Percentiles rank a stretch among this genome's conserved stretches.
phyloP scores from a whole-genome alignment of 2,329 filamentous ascomycete genomes.

The Penicillium rolfsii region DNA sequence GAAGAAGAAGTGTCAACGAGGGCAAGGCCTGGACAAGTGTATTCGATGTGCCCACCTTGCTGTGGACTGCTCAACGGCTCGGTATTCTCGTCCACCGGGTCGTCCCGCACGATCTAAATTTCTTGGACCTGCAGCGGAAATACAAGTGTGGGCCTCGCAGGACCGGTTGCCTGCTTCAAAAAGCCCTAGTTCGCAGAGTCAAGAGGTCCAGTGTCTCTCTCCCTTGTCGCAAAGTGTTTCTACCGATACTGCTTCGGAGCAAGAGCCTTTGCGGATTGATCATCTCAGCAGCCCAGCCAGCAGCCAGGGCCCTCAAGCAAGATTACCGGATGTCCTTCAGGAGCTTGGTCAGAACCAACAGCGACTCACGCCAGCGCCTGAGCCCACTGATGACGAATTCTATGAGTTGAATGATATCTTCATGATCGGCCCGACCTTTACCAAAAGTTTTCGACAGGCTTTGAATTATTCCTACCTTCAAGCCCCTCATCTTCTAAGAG shows the following conservation, averaged over 20 bases:
- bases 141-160: constrained; percentile 9
- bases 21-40: neutral
- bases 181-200: neutral
- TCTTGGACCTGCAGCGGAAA: constrained; percentile 1
- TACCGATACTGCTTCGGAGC: neutral
- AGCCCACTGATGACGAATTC: constrained; percentile 3
- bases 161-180: neutral
- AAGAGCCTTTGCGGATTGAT: neutral
- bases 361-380: neutral
- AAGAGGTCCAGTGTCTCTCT: neutral
- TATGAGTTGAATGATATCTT: constrained; percentile 7
- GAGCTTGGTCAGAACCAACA: neutral
- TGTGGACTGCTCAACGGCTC: constrained; percentile 6
- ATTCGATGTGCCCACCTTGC: constrained; percentile 5
- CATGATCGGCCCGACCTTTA: constrained; percentile 11
- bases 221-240: constrained; percentile 3
- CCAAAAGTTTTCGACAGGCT: constrained; percentile 3
- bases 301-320: neutral
- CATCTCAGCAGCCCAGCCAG: neutral
- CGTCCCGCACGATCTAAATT: constrained; percentile 7
- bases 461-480: constrained; percentile 4
- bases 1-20: constrained; percentile 12
- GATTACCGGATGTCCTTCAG: constrained; percentile 2
- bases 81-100: constrained; percentile 5
- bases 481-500: constrained; percentile 1